These are phyloP conservation scores for Neurospora sp. DNA, from an alignment of 495 filamentous ascomycete species.

Conservation along the genomic window DNA sequence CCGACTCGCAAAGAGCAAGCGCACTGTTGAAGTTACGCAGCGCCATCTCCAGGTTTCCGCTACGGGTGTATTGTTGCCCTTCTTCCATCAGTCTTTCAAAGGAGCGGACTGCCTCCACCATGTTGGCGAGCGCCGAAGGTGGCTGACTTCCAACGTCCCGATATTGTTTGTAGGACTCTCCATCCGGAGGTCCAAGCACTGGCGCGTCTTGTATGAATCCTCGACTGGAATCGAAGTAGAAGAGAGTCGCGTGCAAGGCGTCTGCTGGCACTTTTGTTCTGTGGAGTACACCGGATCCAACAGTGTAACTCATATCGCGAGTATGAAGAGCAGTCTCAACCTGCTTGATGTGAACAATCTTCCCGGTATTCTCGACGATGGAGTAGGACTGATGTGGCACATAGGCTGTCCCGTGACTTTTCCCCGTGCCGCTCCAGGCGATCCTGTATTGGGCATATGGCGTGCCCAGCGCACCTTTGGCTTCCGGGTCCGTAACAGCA, in stretches of 20 bases:
- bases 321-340: not conserved
- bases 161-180: conserved; percentile 5
- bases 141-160: conserved; percentile 7
- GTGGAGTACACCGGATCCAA: conserved; percentile 7
- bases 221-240: conserved; percentile 11
- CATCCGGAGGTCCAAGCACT: conserved; percentile 10
- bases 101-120: conserved; percentile 4
- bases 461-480: not conserved
- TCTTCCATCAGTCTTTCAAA: conserved; percentile 4
- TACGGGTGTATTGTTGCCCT: not conserved
- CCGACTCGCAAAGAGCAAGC: conserved; percentile 3
- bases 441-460: conserved; percentile 11
- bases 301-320: conserved; percentile 4
- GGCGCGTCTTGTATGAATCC: conserved; percentile 9
- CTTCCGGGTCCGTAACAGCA: not conserved
- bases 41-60: not conserved
- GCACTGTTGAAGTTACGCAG: conserved; percentile 1
- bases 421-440: conserved; percentile 10
- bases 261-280: conserved; percentile 1
- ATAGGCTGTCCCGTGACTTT: conserved; percentile 1
- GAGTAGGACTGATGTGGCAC: conserved; percentile 7
- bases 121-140: conserved; percentile 1
- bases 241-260: conserved; percentile 12
- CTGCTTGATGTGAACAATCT: not conserved
- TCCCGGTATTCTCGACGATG: conserved; percentile 8